Evolutionary conservation across 495 filamentous ascomycete species (phyloP).

Genomic region (Podospora sp.): DNA sequence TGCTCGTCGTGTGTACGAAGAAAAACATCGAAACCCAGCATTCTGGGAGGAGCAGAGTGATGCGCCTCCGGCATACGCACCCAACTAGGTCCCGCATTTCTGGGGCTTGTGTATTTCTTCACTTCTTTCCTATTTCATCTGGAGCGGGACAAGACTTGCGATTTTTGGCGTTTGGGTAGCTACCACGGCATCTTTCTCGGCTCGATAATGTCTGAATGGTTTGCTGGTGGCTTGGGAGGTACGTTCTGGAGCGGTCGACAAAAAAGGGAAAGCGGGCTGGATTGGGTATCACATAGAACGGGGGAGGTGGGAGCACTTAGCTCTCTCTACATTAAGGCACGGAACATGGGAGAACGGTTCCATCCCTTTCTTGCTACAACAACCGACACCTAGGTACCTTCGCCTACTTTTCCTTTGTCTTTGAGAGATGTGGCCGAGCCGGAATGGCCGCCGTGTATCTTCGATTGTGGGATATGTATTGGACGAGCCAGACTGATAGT

Average conservation of each 20-base stretch:
- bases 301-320: not conserved
- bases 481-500: not conserved
- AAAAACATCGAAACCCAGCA: slow-evolving; percentile 51
- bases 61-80: slow-evolving; percentile 64
- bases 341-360: not conserved
- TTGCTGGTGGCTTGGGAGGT: slow-evolving; percentile 19
- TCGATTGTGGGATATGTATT: slow-evolving; percentile 21
- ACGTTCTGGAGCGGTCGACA: slow-evolving; percentile 18
- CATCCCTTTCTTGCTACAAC: not conserved
- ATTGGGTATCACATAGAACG: not conserved
- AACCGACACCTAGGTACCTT: not conserved
- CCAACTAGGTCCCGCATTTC: slow-evolving; percentile 28
- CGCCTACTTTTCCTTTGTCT: slow-evolving; percentile 6
- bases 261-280: slow-evolving; percentile 17
- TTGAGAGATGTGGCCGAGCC: not conserved
- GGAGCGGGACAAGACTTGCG: slow-evolving; percentile 3
- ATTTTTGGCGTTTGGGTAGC: slow-evolving; percentile 23
- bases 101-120: not conserved
- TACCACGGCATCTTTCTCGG: slow-evolving; percentile 19
- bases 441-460: slow-evolving; percentile 7
- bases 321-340: not conserved
- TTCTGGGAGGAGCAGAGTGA: slow-evolving; percentile 56
- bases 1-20: slow-evolving; percentile 77
- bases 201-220: slow-evolving; percentile 27
- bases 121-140: slow-evolving; percentile 9